These are phyloP conservation scores for Elsinoe necatrix DNA, from an alignment of 2,329 filamentous ascomycete species.

Conservation along the genomic window DNA sequence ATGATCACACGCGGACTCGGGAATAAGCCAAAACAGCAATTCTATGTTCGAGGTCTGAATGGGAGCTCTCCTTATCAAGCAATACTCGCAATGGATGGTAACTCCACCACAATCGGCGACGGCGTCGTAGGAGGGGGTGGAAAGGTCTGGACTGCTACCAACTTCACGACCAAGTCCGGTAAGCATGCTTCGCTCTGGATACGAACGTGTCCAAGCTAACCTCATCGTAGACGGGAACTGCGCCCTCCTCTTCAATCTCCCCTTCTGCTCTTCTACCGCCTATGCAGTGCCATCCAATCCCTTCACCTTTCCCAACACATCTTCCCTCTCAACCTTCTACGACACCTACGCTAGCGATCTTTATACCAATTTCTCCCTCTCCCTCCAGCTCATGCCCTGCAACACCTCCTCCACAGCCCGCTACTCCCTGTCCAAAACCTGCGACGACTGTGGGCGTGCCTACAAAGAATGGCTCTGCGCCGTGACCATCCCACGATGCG, in stretches of 20 bases:
- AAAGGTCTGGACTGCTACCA: constrained; percentile 60
- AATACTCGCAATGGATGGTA: constrained; percentile 57
- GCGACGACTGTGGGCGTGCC: constrained; percentile 64
- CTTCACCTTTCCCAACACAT: constrained; percentile 50
- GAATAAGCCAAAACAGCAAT: constrained; percentile 72
- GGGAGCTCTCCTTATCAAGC: constrained; percentile 62
- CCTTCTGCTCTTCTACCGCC: constrained; percentile 79
- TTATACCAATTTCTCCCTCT: constrained; percentile 72
- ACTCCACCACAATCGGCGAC: constrained; percentile 45
- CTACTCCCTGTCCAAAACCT: constrained; percentile 74
- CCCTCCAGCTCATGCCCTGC: constrained; percentile 76
- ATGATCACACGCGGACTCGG: constrained; percentile 63
- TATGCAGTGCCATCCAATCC: constrained; percentile 85
- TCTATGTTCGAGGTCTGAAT: constrained; percentile 71
- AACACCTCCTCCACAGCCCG: constrained; percentile 62
- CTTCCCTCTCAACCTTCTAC: constrained; percentile 62
- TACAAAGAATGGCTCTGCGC: constrained; percentile 96
- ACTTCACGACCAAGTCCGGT: constrained; percentile 74
- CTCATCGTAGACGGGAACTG: constrained; percentile 61
- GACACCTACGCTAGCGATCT: constrained; percentile 62
- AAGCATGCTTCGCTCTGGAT: constrained; percentile 27
- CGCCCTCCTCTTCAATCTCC: constrained; percentile 74
- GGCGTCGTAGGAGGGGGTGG: constrained; percentile 63
- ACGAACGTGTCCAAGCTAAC: constrained; percentile 18
- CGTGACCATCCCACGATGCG: constrained; percentile 84